Conservation (phyloP, 2,329 filamentous ascomycete species). For the Penicillium sp. region DNA sequence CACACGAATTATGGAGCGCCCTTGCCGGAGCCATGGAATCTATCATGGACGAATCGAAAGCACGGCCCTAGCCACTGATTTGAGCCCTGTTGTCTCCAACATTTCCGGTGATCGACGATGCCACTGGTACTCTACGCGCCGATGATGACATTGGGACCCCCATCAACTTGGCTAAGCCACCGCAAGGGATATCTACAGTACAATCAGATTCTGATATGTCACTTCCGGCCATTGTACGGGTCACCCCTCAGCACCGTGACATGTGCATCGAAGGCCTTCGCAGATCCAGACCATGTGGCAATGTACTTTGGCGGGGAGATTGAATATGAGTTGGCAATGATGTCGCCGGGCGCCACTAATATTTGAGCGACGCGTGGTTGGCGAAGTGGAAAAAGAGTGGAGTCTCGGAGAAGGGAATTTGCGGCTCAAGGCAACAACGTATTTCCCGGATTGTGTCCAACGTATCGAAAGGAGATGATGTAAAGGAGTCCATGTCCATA, state of each 20-base stretch:
- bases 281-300: neutral
- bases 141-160: neutral
- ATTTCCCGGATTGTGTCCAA: neutral
- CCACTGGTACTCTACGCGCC: neutral
- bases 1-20: neutral
- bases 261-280: neutral
- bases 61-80: neutral
- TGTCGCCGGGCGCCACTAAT: slow-evolving; percentile 13
- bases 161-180: neutral
- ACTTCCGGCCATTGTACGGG: neutral
- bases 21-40: neutral
- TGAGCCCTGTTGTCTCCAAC: neutral
- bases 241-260: neutral
- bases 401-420: slow-evolving; percentile 6
- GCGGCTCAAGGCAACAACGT: slow-evolving; percentile 23
- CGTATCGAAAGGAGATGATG: neutral
- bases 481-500: neutral
- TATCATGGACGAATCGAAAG: neutral
- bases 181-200: neutral
- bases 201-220: neutral
- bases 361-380: slow-evolving; percentile 1
- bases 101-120: neutral
- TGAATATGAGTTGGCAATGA: slow-evolving; percentile 17
- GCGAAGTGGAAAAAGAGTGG: slow-evolving; percentile 1
- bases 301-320: neutral